Base-by-base conservation (phyloP, 768 basidiomycete genomes). In the Phanerodontia chrysosporium region DNA sequence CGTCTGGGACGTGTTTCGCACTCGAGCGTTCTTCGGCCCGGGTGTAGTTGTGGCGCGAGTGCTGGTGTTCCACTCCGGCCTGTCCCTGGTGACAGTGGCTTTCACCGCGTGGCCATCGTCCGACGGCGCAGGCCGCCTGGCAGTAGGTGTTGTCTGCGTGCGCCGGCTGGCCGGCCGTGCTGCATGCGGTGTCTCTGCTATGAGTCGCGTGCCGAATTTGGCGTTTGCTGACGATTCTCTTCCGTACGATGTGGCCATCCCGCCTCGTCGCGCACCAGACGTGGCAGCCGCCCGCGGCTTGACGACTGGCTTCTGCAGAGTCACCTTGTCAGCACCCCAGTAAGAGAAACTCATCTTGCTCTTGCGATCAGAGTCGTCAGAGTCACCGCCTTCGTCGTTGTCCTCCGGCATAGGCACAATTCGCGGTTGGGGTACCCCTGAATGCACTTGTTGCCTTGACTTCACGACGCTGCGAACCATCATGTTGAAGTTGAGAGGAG, bases 291-390 rank as follows among this genome's bases (percentile, higher is more conserved):
- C 70, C 57, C 71, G 71, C 36, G 73, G 72, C 68, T 86, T 88
- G 65, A 86, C 70, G 42, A 84, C 71, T 1, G 91, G 89, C 65
- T 89, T 89, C 70, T 92, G 89, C 22, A 94, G 83, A 1, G 92
- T 94, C 66, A 94, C 82, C 73, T 92, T 92, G 76, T 94, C 92
- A 30, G 92, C 92, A 25, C 92, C 91, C 90, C 91, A 93, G 69
- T 93, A 95, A 5, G 90, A 92, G 74, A 93, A 93, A 76, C 89
- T 90, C 92, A 93, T 92, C 72, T 92, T 93, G 78, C 87, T 90
- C 77, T 92, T 90, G 75, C 86, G 83, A 70, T 92, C 91, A 12
- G 90, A 92, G 66, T 92, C 89, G 64, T 90, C 89, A 3, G 91
- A 92, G 28, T 91, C 89, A 68, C 73, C 18, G 24, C 76, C 77